A percentile compares a stretch with the other conserved stretches of the same genome.
These are phyloP conservation scores for Debaryomyces tyrocola DNA, from an alignment of 805 yeast species.

Conservation along the genomic window DNA sequence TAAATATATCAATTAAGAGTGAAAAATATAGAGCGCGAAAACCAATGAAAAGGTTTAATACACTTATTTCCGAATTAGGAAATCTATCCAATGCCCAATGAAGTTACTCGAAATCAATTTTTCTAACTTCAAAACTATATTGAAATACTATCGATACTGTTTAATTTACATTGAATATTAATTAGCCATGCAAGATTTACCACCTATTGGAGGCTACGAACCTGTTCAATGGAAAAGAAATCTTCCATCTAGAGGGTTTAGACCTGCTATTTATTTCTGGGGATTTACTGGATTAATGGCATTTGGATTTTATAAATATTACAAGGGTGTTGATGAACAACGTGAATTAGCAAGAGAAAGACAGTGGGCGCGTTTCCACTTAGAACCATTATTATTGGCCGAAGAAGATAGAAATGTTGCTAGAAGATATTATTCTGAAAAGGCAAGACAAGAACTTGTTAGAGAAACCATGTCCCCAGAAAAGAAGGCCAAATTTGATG, in stretches of 20 bases:
- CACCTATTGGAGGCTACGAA: slow-evolving; percentile 84
- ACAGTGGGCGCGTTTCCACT: slow-evolving; percentile 71
- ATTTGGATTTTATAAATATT: slow-evolving; percentile 69
- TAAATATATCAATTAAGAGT: no score
- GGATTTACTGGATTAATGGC: slow-evolving; percentile 62
- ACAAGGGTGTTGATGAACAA: slow-evolving; percentile 70
- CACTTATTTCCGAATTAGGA: slow-evolving; percentile 6
- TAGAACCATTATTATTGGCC: slow-evolving; percentile 74
- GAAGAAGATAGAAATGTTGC: slow-evolving; percentile 80
- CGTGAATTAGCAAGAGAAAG: slow-evolving; percentile 74
- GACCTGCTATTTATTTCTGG: slow-evolving; percentile 71
- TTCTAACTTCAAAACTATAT: neutral
- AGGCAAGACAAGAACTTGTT: slow-evolving; percentile 61
- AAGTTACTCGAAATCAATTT: slow-evolving; percentile 9
- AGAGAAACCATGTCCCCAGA: slow-evolving; percentile 43
- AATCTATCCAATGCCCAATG: slow-evolving; percentile 8
- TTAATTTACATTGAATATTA: neutral
- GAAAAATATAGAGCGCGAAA: no score
- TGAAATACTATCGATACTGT: neutral
- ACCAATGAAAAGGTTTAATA: neutral
- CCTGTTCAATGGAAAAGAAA: slow-evolving; percentile 88
- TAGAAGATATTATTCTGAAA: slow-evolving; percentile 65
- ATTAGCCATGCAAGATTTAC: slow-evolving; percentile 66
- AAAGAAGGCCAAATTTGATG: slow-evolving; percentile 39
- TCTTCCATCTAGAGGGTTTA: slow-evolving; percentile 80